These are phyloP conservation scores for Kondoa malvinella DNA, from an alignment of 768 basidiomycete genomes.

Conservation along the genomic window DNA sequence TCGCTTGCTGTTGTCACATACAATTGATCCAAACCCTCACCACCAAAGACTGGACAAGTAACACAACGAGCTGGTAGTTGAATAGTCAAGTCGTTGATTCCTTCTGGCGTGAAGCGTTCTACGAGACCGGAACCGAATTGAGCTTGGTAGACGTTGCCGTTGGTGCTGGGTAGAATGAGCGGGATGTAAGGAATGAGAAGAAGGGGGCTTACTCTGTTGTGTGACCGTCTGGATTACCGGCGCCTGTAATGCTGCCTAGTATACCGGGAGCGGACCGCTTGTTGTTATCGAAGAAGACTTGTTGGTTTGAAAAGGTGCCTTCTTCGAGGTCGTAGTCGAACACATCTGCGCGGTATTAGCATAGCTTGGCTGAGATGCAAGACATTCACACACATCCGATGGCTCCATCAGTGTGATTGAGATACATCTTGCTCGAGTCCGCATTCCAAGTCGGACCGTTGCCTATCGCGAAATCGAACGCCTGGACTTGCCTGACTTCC, in stretches of 20 bases:
- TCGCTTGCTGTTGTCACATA: slow-evolving; percentile 14
- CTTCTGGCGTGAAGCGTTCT: slow-evolving; percentile 16
- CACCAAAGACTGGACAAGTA: slow-evolving; percentile 15
- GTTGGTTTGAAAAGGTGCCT: slow-evolving; percentile 5
- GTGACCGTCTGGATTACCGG: slow-evolving; percentile 11
- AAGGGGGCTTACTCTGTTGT: slow-evolving; percentile 4
- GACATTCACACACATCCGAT: slow-evolving; percentile 10
- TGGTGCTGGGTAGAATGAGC: background rate
- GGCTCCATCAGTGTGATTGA: slow-evolving; percentile 7
- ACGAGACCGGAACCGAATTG: slow-evolving; percentile 4
- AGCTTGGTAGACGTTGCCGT: slow-evolving; percentile 16
- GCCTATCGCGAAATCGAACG: slow-evolving; percentile 11
- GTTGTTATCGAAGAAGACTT: slow-evolving; percentile 13
- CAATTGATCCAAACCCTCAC: slow-evolving; percentile 1
- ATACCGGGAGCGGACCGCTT: slow-evolving; percentile 10
- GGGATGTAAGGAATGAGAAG: background rate
- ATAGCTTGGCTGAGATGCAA: background rate
- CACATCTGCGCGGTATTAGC: background rate
- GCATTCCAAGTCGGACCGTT: slow-evolving; percentile 14
- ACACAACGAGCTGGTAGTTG: slow-evolving; percentile 6
- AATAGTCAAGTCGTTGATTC: slow-evolving; percentile 12
- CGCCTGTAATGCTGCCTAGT: slow-evolving; percentile 6
- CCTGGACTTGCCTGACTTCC: slow-evolving; percentile 8
- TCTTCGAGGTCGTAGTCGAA: slow-evolving; percentile 16
- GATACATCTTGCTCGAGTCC: slow-evolving; percentile 10